A percentile compares a stretch with the other conserved stretches of the same genome.
Conservation (phyloP, 1,284 basidiomycete genomes). For the Cutaneotrichosporon spelunceum region DNA sequence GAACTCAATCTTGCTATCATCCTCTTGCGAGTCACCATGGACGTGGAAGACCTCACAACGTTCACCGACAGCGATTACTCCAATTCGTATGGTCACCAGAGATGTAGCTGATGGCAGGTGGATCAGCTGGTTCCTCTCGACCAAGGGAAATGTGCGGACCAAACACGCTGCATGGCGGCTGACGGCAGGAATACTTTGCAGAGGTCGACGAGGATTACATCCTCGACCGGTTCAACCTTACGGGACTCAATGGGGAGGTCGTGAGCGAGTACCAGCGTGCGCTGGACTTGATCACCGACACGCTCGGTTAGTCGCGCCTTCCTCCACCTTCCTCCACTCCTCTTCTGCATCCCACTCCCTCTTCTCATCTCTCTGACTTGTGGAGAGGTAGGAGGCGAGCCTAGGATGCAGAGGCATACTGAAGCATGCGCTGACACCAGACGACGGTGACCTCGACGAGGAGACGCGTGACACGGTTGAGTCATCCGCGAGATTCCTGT, state of each 20-base stretch:
- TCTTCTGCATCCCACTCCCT: too few species aligned
- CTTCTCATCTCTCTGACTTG: background rate
- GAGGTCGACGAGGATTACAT: slow-evolving; percentile 99
- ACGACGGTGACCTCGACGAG: slow-evolving; percentile 55
- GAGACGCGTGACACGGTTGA: slow-evolving; percentile 61
- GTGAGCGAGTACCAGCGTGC: slow-evolving; percentile 90
- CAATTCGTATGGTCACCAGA: slow-evolving; percentile 41
- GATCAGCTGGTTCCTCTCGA: slow-evolving; percentile 98
- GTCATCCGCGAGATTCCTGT: slow-evolving; percentile 81
- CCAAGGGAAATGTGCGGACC: slow-evolving; percentile 54
- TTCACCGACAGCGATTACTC: slow-evolving; percentile 53
- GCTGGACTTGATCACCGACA: slow-evolving; percentile 89
- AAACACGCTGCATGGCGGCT: slow-evolving; percentile 9
- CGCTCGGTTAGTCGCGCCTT: slow-evolving; percentile 60
- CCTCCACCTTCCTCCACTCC: background rate
- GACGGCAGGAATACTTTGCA: slow-evolving; percentile 82
- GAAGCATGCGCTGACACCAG: slow-evolving; percentile 22
- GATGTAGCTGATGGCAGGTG: slow-evolving; percentile 60
- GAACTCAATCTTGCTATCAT: background rate
- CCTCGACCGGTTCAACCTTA: slow-evolving; percentile 95
- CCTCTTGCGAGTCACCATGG: slow-evolving; percentile 31
- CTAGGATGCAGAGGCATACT: too few species aligned
- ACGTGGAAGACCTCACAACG: slow-evolving; percentile 53
- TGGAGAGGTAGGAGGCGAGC: background rate
- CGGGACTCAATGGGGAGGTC: slow-evolving; percentile 90